phyloP scores from a whole-genome alignment of 192 early-diverging fungal species.

The Gorgonomyces haynaldii region DNA sequence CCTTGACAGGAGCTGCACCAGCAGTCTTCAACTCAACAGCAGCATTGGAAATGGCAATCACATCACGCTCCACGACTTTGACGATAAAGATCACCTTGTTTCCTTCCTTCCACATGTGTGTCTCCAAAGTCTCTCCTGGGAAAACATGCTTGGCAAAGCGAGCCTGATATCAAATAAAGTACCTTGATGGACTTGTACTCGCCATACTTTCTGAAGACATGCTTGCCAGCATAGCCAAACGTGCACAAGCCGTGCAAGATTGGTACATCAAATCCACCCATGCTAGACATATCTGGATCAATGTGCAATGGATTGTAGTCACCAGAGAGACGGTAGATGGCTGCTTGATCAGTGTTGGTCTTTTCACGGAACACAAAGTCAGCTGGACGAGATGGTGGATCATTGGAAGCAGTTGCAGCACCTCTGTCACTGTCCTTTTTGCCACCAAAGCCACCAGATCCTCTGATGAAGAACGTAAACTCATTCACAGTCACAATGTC shows the following conservation, averaged over 20 bases:
- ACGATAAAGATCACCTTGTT: conserved; percentile 89
- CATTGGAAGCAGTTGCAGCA: conserved; percentile 66
- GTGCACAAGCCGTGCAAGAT: conserved; percentile 95
- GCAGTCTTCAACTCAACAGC: conserved; percentile 66
- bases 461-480: conserved; percentile 89
- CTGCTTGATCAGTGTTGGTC: conserved; percentile 84
- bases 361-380: conserved; percentile 77
- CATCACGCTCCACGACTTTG: conserved; percentile 85
- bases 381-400: conserved; percentile 67
- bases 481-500: conserved; percentile 76
- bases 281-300: conserved; percentile 83
- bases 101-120: conserved; percentile 90
- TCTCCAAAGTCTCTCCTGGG: conserved; percentile 96
- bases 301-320: conserved; percentile 98
- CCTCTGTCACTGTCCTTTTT: conserved; percentile 60
- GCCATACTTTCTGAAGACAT: conserved; percentile 69
- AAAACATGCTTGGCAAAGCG: conserved; percentile 79
- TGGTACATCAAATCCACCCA: conserved; percentile 93
- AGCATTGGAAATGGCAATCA: conserved; percentile 80
- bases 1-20: background rate
- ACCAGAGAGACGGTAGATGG: conserved; percentile 88
- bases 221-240: conserved; percentile 85
- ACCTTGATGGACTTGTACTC: conserved; percentile 84
- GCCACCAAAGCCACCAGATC: conserved; percentile 75
- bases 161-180: conserved; percentile 8